Conservation (phyloP, 2,329 filamentous ascomycete genomes). For the Fusarium incarnatum region DNA sequence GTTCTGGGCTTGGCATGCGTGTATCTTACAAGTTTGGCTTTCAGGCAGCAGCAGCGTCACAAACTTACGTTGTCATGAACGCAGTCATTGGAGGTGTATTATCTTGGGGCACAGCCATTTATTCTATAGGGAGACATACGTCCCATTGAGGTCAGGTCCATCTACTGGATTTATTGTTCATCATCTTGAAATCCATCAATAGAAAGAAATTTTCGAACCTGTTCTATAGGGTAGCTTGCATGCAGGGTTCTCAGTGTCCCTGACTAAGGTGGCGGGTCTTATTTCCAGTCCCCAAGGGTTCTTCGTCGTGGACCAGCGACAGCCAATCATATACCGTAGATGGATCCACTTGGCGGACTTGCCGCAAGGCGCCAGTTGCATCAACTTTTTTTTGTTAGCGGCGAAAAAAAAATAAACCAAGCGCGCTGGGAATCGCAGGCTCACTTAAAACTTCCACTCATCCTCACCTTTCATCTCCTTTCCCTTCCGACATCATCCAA, state of each 20-base stretch:
- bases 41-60: not conserved
- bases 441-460: conserved; percentile 46
- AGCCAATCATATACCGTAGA: not conserved
- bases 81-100: not conserved
- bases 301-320: not conserved
- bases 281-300: conserved; percentile 19
- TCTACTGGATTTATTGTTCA: not conserved
- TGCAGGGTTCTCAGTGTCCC: conserved; percentile 3
- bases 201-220: not conserved
- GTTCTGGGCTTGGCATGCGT: not conserved
- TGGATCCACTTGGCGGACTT: conserved; percentile 33
- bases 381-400: conserved; percentile 44
- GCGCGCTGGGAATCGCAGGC: conserved; percentile 37
- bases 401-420: conserved; percentile 46
- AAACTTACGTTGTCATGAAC: not conserved
- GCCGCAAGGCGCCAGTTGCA: conserved; percentile 38
- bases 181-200: not conserved
- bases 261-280: conserved; percentile 30
- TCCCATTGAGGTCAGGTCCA: no score
- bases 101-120: no score
- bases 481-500: conserved; percentile 44
- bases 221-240: conserved; percentile 7
- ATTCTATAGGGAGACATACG: not conserved
- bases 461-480: conserved; percentile 40
- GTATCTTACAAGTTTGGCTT: not conserved